Conservation (phyloP, 352 stramenopile species). For the Phytophthora sojae region DNA sequence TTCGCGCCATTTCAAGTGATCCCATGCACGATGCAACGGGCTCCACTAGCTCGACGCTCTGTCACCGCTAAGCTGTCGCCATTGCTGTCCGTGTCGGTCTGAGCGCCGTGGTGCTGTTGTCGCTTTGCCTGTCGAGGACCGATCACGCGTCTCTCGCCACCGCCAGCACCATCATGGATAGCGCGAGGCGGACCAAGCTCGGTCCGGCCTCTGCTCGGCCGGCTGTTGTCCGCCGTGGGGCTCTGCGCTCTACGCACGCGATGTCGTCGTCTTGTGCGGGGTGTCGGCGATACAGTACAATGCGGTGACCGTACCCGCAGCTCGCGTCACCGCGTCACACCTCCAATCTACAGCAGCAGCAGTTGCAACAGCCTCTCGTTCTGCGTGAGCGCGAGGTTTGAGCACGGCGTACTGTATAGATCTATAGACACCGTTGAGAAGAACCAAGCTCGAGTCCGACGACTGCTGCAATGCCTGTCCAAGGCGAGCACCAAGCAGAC, state of each 20-base stretch:
- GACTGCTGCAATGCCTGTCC: slow-evolving; percentile 3
- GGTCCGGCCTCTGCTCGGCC: slow-evolving; percentile 17
- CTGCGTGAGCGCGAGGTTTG: background rate
- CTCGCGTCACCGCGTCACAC: slow-evolving; percentile 15
- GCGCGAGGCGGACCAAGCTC: slow-evolving; percentile 8
- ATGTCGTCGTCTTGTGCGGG: slow-evolving; percentile 24
- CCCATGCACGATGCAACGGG: slow-evolving; percentile 3
- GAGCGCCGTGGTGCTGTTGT: background rate
- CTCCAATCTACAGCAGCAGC: background rate
- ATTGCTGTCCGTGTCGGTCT: background rate
- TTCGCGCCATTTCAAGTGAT: background rate
- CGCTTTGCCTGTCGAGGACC: background rate
- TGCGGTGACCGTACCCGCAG: background rate
- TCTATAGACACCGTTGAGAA: no score
- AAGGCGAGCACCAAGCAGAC: background rate
- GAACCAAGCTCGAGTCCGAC: background rate
- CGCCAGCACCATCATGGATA: slow-evolving; percentile 12
- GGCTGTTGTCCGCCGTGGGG: slow-evolving; percentile 14
- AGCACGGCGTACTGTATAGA: no score
- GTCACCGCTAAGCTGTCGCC: background rate
- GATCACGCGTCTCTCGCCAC: slow-evolving; percentile 2
- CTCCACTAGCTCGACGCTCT: background rate
- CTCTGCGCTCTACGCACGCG: slow-evolving; percentile 9
- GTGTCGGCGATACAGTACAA: background rate
- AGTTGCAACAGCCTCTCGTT: background rate